Conservation (phyloP, 352 stramenopile species). For the Globisporangium polare region DNA sequence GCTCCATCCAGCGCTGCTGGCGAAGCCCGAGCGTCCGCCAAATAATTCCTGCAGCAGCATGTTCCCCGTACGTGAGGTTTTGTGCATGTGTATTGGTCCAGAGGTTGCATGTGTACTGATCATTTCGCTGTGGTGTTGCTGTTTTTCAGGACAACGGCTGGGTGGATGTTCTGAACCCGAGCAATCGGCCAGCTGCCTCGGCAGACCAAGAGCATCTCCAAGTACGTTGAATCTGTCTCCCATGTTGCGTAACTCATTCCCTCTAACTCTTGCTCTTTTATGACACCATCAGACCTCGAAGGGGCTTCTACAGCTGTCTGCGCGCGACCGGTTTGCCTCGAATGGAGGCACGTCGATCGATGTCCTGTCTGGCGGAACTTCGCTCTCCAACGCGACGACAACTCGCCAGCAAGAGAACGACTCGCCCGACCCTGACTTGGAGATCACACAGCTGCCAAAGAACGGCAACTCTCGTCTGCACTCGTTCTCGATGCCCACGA, state of each 20-base stretch:
- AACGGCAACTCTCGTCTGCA: slow-evolving; percentile 20
- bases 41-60: slow-evolving; percentile 78
- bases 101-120: background rate
- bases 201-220: slow-evolving; percentile 8
- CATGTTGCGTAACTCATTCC: background rate
- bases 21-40: slow-evolving; percentile 62
- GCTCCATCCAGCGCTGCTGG: slow-evolving; percentile 42
- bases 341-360: background rate
- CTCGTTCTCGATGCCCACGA: slow-evolving; percentile 37
- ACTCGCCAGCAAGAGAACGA: slow-evolving; percentile 11
- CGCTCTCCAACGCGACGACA: background rate
- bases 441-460: background rate
- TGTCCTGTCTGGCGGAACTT: background rate
- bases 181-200: slow-evolving; percentile 1
- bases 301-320: background rate
- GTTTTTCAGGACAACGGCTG: slow-evolving; percentile 54
- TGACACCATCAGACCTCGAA: background rate
- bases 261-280: background rate
- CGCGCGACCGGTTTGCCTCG: slow-evolving; percentile 3
- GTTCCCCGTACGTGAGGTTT: slow-evolving; percentile 39
- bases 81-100: background rate
- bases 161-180: slow-evolving; percentile 50
- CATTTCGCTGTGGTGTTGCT: background rate
- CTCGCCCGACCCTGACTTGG: background rate
- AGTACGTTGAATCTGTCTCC: background rate